Percentiles rank a stretch among this genome's conserved stretches.
These are phyloP conservation scores for Funneliformis geosporum DNA, from an alignment of 192 early-diverging fungal genomes.

Conservation along the genomic window DNA sequence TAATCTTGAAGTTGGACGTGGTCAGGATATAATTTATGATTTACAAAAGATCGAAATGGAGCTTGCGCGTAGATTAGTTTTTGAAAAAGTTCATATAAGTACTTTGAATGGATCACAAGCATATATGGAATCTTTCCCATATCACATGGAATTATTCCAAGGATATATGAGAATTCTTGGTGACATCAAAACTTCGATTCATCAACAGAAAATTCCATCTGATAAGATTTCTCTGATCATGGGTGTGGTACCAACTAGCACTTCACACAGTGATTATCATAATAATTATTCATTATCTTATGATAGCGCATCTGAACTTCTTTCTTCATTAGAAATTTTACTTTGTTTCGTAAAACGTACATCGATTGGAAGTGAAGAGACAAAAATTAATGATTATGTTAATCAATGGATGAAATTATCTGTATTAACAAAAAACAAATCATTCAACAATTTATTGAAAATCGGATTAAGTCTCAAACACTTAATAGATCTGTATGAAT, in stretches of 20 bases:
- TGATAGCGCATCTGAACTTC: constrained; percentile 21
- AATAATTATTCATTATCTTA: background rate
- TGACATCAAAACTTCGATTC: constrained; percentile 22
- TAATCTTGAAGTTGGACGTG: constrained; percentile 19
- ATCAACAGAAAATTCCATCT: constrained; percentile 23
- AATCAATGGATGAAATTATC: constrained; percentile 34
- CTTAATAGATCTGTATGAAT: constrained; percentile 27
- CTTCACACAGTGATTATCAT: background rate
- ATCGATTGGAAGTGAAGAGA: constrained; percentile 1
- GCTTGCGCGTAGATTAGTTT: constrained; percentile 10
- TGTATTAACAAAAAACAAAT: background rate
- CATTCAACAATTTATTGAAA: constrained; percentile 1
- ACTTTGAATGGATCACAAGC: background rate
- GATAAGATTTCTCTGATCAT: constrained; percentile 16
- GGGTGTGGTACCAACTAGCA: background rate
- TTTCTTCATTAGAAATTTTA: constrained; percentile 30
- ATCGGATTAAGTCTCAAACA: constrained; percentile 24
- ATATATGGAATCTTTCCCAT: constrained; percentile 20
- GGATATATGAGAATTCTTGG: background rate
- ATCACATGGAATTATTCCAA: constrained; percentile 32
- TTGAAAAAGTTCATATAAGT: constrained; percentile 16
- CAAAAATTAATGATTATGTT: constrained; percentile 15
- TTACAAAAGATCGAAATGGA: constrained; percentile 25
- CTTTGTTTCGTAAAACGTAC: constrained; percentile 34
- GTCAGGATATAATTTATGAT: constrained; percentile 29